Base-by-base conservation (phyloP, 257 asterid species). In the Galeopsis tetrahit region DNA sequence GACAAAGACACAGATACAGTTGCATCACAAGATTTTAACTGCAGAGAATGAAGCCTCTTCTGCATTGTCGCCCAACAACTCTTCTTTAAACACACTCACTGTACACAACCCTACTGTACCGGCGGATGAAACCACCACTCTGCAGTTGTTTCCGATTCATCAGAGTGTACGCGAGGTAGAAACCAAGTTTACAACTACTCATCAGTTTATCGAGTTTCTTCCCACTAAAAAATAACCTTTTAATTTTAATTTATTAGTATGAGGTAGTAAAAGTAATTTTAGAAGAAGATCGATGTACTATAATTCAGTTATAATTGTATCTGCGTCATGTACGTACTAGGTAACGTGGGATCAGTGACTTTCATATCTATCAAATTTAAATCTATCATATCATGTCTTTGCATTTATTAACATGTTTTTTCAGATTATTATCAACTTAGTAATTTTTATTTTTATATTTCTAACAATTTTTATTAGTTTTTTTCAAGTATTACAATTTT, bases 191-290 rank as follows among this genome's bases (percentile, higher is more conserved):
- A 61, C 46, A 42, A 85, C 88, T 11, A 68, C 49, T 64, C 69
- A 78, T 64, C 69, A 78, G 56, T 87, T 85, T 42, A 80, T 85
- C 34, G 88, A 85, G 82, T 89, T 89, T 70, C 91, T 89, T 10
- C 85, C 88, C 0, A 76, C 78, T 1, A 84, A 82, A 44, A 79
- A 73, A 0, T 21, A 21, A 21, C 28, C 28, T 21, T n/a, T n/a
- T n/a, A n/a, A n/a, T n/a, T n/a, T 21, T 21, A 21, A 21, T 21
- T 21, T 21, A 21, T 21, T 21, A 21, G 28, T 21, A 21, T 21
- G 28, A n/a, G n/a, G n/a, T n/a, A n/a, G n/a, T n/a, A n/a, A n/a
- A n/a, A n/a, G n/a, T n/a, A n/a, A n/a, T n/a, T n/a, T n/a, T n/a
- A n/a, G 28, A 21, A 21, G 28, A 21, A 21, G 28, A 21, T 21